These are phyloP conservation scores for Podospora conica DNA, from an alignment of 495 filamentous ascomycete species.

Conservation along the genomic window DNA sequence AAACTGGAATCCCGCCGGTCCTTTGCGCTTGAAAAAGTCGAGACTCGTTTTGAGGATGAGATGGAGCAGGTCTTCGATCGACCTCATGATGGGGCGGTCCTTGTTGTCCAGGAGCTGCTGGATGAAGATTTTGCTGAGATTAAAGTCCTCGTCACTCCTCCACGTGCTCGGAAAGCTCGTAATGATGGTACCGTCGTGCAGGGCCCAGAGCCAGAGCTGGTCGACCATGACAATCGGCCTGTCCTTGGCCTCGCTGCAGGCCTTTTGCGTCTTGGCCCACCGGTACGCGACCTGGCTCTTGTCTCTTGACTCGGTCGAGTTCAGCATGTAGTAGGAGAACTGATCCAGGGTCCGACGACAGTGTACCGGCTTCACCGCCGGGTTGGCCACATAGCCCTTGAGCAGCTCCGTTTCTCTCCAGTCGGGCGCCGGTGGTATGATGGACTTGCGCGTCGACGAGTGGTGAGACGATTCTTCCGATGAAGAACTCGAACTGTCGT, in stretches of 20 bases:
- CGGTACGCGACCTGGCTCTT: constrained; percentile 17
- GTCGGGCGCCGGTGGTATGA: background rate
- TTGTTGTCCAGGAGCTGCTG: constrained; percentile 13
- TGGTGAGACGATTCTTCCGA: constrained; percentile 1
- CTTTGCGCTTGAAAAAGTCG: constrained; percentile 19
- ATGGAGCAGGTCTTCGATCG: constrained; percentile 12
- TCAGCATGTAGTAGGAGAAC: constrained; percentile 19
- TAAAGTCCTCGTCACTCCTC: constrained; percentile 12
- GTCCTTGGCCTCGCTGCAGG: constrained; percentile 7
- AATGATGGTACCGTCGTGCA: constrained; percentile 16
- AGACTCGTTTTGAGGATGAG: constrained; percentile 16
- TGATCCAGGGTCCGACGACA: constrained; percentile 19
- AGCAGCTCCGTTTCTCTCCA: constrained; percentile 10
- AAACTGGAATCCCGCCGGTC: constrained; percentile 10
- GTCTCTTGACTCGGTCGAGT: constrained; percentile 16
- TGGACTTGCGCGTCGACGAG: background rate
- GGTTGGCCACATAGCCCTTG: constrained; percentile 10
- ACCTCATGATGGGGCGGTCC: constrained; percentile 15
- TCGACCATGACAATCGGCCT: constrained; percentile 20
- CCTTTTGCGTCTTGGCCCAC: constrained; percentile 11
- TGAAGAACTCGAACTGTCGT: constrained; percentile 1
- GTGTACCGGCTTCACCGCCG: constrained; percentile 14
- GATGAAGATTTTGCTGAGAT: constrained; percentile 10
- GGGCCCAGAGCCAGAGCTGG: constrained; percentile 19
- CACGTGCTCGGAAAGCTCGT: constrained; percentile 15